Evolutionary conservation across 106 monocot genomes (phyloP).

Genomic region (Platanthera guangdongensis): DNA sequence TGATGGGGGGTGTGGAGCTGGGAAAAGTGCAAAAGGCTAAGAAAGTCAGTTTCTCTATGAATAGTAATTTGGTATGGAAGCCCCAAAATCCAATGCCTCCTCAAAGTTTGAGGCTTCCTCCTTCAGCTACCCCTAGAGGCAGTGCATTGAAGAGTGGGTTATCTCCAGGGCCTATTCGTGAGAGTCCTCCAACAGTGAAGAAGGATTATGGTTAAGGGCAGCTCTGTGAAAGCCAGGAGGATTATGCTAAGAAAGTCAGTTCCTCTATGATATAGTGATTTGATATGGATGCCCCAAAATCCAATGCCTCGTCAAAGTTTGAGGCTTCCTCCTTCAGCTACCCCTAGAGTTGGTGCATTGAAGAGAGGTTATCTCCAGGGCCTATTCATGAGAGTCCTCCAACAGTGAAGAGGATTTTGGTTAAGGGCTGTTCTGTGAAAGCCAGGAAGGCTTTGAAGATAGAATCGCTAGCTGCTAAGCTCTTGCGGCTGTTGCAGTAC

Average conservation of each 20-base stretch:
- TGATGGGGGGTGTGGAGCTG: slow-evolving; percentile 11
- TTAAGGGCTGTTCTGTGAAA: slow-evolving; percentile 50
- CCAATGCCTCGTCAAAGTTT: too few relatives aligned
- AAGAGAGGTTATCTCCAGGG: slow-evolving; percentile 81
- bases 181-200: too few relatives aligned
- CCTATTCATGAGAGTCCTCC: slow-evolving; percentile 58
- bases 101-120: slow-evolving; percentile 74
- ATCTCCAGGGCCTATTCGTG: too few relatives aligned
- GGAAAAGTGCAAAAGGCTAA: slow-evolving; percentile 49
- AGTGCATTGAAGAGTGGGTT: too few relatives aligned
- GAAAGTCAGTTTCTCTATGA: slow-evolving; percentile 91
- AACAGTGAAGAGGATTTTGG: slow-evolving; percentile 36
- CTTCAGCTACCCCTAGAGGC: too few relatives aligned
- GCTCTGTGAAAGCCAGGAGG: too few relatives aligned
- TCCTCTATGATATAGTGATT: too few relatives aligned
- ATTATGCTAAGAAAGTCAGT: too few relatives aligned
- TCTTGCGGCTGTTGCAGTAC: slow-evolving; percentile 46
- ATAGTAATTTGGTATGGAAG: slow-evolving; percentile 89
- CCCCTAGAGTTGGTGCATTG: slow-evolving; percentile 89
- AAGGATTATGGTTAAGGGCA: too few relatives aligned
- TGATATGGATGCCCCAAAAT: too few relatives aligned
- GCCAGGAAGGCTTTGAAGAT: slow-evolving; percentile 28
- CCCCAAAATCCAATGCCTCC: slow-evolving; percentile 87
- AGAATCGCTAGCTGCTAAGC: slow-evolving; percentile 49
- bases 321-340: slow-evolving; percentile 77